Evolutionary conservation across 371 early-diverging fungal species (phyloP).

Genomic region (Actinomucor elegans): DNA sequence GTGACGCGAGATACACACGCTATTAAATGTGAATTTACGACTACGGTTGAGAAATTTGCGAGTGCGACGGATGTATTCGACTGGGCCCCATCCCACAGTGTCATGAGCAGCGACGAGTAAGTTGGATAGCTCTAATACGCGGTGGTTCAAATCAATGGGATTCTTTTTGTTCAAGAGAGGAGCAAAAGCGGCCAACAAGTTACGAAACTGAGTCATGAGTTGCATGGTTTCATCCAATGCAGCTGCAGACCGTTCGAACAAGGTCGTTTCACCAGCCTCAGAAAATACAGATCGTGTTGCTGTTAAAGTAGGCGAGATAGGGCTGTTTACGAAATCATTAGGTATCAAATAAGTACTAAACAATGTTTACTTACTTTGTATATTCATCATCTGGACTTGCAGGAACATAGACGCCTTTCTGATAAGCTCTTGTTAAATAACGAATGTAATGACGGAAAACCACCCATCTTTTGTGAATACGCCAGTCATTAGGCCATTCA

Average conservation of each 20-base stretch:
- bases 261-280: conserved; percentile 1
- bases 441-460: conserved; percentile 47
- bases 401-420: conserved; percentile 34
- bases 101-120: conserved; percentile 30
- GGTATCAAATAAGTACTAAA: not conserved
- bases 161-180: not conserved
- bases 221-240: conserved; percentile 19
- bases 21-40: conserved; percentile 69
- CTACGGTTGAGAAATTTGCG: conserved; percentile 49
- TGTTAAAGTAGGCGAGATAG: not conserved
- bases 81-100: conserved; percentile 38
- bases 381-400: conserved; percentile 12
- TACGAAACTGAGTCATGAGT: conserved; percentile 13
- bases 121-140: conserved; percentile 24
- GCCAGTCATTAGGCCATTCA: conserved; percentile 48
- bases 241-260: conserved; percentile 2
- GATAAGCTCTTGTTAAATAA: conserved; percentile 28
- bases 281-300: conserved; percentile 9
- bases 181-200: conserved; percentile 2
- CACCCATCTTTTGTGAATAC: conserved; percentile 46
- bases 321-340: not conserved
- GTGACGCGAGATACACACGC: conserved; percentile 62
- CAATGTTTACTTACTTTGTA: not conserved
- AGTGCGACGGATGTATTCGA: conserved; percentile 12
- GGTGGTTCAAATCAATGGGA: conserved; percentile 11